Evolutionary conservation across 345 rosid genomes (phyloP).

Genomic region (Rhizophora mangle): DNA sequence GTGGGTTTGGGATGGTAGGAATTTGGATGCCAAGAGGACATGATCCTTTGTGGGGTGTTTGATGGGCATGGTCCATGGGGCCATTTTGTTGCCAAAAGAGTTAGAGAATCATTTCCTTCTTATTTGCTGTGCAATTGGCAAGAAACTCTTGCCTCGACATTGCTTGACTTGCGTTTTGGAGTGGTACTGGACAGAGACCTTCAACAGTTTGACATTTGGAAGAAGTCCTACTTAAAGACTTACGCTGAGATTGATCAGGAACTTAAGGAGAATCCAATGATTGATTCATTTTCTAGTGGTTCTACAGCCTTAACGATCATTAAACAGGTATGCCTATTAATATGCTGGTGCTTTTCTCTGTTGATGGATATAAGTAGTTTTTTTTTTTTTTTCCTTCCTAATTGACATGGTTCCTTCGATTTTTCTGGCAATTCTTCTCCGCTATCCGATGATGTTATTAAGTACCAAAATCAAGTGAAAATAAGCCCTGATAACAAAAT

Average conservation of each 20-base stretch:
- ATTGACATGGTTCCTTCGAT: too few species aligned
- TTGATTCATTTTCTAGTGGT: conserved; percentile 72
- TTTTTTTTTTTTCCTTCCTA: too few species aligned
- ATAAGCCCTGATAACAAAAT: too few species aligned
- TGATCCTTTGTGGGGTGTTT: conserved; percentile 76
- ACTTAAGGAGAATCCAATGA: conserved; percentile 58
- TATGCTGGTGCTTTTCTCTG: too few species aligned
- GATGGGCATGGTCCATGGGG: conserved; percentile 99
- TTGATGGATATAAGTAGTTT: too few species aligned
- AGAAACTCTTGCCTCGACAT: conserved; percentile 43
- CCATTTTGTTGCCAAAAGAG: conserved; percentile 63
- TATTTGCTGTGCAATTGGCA: conserved; percentile 83
- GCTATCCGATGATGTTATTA: not conserved
- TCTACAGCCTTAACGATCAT: conserved; percentile 68
- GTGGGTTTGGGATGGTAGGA: conserved; percentile 38
- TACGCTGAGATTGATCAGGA: conserved; percentile 62
- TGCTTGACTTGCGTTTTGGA: conserved; percentile 29
- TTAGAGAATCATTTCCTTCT: conserved; percentile 50
- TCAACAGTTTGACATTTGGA: conserved; percentile 61
- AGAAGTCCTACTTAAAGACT: conserved; percentile 62
- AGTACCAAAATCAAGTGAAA: not conserved
- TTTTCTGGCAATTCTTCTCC: not conserved
- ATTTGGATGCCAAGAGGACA: conserved; percentile 84
- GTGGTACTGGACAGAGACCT: conserved; percentile 21
- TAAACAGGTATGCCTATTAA: conserved; percentile 52